Conservation (phyloP, 225 moss, liverwort and hornwort genomes). For the Climacium dendroides region DNA sequence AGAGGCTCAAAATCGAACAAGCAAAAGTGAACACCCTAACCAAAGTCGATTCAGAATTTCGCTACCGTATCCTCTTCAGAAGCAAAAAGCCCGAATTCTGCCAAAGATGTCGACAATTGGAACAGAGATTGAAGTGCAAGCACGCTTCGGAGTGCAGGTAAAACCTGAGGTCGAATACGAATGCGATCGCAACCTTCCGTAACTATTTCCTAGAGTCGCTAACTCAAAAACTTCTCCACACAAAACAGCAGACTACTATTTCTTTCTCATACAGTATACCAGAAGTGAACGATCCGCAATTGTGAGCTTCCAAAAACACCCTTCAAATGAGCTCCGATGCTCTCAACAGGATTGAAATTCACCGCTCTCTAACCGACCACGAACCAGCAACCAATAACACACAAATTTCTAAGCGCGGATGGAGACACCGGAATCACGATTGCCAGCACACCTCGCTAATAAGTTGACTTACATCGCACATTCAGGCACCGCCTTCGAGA, state of each 20-base stretch:
- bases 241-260: neutral
- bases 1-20: neutral
- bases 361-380: neutral
- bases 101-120: neutral
- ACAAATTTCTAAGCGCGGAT: neutral
- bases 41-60: neutral
- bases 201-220: neutral
- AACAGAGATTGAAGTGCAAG: neutral
- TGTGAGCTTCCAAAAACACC: neutral
- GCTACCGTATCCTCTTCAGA: neutral
- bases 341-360: neutral
- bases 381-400: neutral
- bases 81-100: neutral
- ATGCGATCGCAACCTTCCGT: neutral
- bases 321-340: neutral
- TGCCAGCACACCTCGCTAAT: neutral
- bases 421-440: neutral
- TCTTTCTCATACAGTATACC: neutral
- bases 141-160: neutral
- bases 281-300: neutral
- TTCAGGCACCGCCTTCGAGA: neutral
- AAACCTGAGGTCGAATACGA: neutral
- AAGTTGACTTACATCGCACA: neutral
- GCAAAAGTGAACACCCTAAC: neutral
- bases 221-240: neutral